These are phyloP conservation scores for Sugiyamaella boreocaroliniensis DNA, from an alignment of 805 yeast genomes.

Conservation along the genomic window DNA sequence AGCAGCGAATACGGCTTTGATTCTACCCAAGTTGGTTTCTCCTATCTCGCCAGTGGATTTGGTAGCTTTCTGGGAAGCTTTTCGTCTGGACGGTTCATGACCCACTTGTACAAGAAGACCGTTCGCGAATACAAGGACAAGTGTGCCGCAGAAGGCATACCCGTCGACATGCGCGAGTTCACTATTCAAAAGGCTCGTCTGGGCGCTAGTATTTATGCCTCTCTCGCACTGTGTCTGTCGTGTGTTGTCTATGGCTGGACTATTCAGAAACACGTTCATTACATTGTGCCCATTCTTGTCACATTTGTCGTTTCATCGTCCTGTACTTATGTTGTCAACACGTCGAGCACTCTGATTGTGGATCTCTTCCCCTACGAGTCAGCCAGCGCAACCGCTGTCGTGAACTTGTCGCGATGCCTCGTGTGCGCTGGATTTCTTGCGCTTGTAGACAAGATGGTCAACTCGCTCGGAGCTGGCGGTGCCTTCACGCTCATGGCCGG, in stretches of 20 bases:
- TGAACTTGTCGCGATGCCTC: slow-evolving; percentile 69
- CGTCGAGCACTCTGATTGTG: slow-evolving; percentile 56
- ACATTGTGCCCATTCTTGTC: slow-evolving; percentile 49
- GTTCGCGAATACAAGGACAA: slow-evolving; percentile 14
- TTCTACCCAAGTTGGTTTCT: slow-evolving; percentile 56
- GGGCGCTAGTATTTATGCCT: slow-evolving; percentile 40
- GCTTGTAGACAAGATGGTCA: slow-evolving; percentile 54
- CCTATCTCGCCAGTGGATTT: slow-evolving; percentile 69
- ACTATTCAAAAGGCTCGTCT: slow-evolving; percentile 53
- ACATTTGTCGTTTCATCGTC: slow-evolving; percentile 52
- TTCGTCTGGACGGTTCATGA: slow-evolving; percentile 46
- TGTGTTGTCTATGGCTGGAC: slow-evolving; percentile 70
- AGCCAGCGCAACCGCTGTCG: slow-evolving; percentile 67
- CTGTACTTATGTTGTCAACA: slow-evolving; percentile 52
- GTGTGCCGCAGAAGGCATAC: slow-evolving; percentile 23
- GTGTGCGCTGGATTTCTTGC: slow-evolving; percentile 66
- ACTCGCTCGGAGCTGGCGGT: slow-evolving; percentile 61
- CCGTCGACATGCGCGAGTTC: slow-evolving; percentile 37
- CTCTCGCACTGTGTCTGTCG: slow-evolving; percentile 36
- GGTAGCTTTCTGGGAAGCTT: slow-evolving; percentile 60
- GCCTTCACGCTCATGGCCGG: slow-evolving; percentile 66
- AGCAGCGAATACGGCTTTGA: slow-evolving; percentile 44
- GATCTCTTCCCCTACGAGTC: slow-evolving; percentile 66
- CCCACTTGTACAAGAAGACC: background rate
- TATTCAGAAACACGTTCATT: slow-evolving; percentile 39